Evolutionary conservation across 2,329 filamentous ascomycete genomes (phyloP).

Genomic region (Nigrospora oryzae): DNA sequence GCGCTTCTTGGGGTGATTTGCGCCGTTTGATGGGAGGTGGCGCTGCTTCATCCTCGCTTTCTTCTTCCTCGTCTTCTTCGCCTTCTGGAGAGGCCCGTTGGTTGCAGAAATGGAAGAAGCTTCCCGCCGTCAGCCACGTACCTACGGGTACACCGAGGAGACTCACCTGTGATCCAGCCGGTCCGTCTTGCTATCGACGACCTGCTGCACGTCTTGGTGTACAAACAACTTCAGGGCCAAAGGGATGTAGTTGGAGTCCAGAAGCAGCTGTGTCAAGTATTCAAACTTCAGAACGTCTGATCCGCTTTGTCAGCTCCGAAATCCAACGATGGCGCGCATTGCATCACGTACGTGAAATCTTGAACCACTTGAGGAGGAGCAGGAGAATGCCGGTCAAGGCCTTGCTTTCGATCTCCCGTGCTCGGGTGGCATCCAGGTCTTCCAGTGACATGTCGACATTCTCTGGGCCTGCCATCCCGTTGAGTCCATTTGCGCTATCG

Average conservation of each 20-base stretch:
- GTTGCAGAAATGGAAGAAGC: slow-evolving; percentile 89
- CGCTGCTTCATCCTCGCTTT: slow-evolving; percentile 68
- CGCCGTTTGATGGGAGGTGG: slow-evolving; percentile 72
- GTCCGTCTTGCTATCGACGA: slow-evolving; percentile 79
- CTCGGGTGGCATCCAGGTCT: slow-evolving; percentile 73
- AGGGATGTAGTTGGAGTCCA: slow-evolving; percentile 93
- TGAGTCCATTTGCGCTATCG: slow-evolving; percentile 19
- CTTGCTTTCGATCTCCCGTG: slow-evolving; percentile 82
- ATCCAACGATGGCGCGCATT: not conserved
- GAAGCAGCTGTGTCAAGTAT: slow-evolving; percentile 83
- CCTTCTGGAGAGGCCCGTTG: slow-evolving; percentile 22
- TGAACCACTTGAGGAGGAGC: slow-evolving; percentile 92
- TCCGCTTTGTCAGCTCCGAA: not conserved
- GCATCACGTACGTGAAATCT: slow-evolving; percentile 71
- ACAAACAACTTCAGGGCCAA: slow-evolving; percentile 89
- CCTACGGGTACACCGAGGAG: slow-evolving; percentile 12
- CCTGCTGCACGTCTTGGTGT: slow-evolving; percentile 85
- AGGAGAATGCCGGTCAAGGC: slow-evolving; percentile 85
- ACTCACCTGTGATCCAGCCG: slow-evolving; percentile 67
- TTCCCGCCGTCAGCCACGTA: slow-evolving; percentile 25
- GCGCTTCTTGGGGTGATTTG: slow-evolving; percentile 33
- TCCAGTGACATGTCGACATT: slow-evolving; percentile 51
- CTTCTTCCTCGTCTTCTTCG: slow-evolving; percentile 35
- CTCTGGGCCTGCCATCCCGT: slow-evolving; percentile 23
- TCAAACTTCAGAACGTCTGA: slow-evolving; percentile 90